Evolutionary conservation across 768 basidiomycete species (phyloP).

Genomic region (Termitomyces sp.): DNA sequence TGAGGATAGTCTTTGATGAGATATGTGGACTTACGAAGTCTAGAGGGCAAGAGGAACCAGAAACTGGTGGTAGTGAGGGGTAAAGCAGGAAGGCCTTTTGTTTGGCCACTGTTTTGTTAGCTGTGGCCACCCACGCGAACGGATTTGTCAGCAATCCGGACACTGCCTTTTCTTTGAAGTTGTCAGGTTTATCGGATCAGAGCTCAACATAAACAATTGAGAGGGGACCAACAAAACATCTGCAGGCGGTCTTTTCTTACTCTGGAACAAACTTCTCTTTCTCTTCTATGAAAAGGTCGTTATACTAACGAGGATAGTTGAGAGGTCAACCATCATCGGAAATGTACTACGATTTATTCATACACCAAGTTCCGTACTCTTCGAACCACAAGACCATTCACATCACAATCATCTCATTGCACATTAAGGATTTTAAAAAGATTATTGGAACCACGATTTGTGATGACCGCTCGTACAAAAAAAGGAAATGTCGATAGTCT

Average conservation of each 20-base stretch:
- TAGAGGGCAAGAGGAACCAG: constrained; percentile 20
- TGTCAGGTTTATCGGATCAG: constrained; percentile 3
- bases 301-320: neutral
- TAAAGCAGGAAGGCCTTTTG: constrained; percentile 34
- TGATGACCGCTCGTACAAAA: no score
- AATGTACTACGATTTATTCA: neutral
- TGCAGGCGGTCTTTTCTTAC: neutral
- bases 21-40: constrained; percentile 27
- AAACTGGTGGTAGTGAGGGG: constrained; percentile 46
- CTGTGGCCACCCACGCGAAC: constrained; percentile 23
- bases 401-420: neutral
- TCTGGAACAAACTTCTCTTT: neutral
- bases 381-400: neutral
- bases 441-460: neutral
- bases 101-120: constrained; percentile 45
- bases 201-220: neutral
- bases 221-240: neutral
- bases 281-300: neutral
- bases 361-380: no score
- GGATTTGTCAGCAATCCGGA: constrained; percentile 31
- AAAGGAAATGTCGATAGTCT: neutral
- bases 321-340: neutral
- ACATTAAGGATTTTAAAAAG: neutral
- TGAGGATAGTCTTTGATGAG: neutral
- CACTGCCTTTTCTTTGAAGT: constrained; percentile 15